Evolutionary conservation across 2,329 filamentous ascomycete genomes (phyloP).

Genomic region (Aspergillus proliferans): DNA sequence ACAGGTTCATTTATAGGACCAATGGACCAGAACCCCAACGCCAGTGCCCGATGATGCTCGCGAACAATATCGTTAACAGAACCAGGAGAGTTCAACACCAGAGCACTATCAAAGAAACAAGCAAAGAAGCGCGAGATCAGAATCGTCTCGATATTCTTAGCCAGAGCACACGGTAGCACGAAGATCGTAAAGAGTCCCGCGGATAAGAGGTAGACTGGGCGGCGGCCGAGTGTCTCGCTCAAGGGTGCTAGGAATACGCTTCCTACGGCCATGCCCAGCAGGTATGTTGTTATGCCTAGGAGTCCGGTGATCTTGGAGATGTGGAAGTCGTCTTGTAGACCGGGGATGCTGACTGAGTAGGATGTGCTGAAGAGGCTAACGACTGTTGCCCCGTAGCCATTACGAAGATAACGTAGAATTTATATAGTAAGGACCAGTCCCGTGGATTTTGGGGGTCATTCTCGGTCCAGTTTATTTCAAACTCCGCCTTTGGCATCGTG

Average conservation of each 20-base stretch:
- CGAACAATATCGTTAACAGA: slow-evolving; percentile 72
- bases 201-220: too few relatives aligned
- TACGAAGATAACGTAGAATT: slow-evolving; percentile 4
- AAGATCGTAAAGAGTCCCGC: too few relatives aligned
- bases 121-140: slow-evolving; percentile 12
- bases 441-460: slow-evolving; percentile 12
- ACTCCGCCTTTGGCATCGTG: neutral
- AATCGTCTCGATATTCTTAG: slow-evolving; percentile 23
- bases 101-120: slow-evolving; percentile 59
- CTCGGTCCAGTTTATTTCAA: slow-evolving; percentile 9
- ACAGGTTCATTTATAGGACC: too few relatives aligned
- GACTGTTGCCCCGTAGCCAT: slow-evolving; percentile 14
- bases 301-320: neutral
- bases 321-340: neutral
- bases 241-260: neutral
- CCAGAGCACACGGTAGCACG: slow-evolving; percentile 42
- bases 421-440: slow-evolving; percentile 13
- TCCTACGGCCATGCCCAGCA: neutral
- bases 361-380: slow-evolving; percentile 10
- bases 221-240: too few relatives aligned
- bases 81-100: slow-evolving; percentile 74
- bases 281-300: neutral
- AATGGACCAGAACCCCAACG: slow-evolving; percentile 21
- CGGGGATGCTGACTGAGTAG: neutral
- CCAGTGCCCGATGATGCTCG: slow-evolving; percentile 68